phyloP scores from a whole-genome alignment of 1,139 yeast species.

The Scheffersomyces titani region DNA sequence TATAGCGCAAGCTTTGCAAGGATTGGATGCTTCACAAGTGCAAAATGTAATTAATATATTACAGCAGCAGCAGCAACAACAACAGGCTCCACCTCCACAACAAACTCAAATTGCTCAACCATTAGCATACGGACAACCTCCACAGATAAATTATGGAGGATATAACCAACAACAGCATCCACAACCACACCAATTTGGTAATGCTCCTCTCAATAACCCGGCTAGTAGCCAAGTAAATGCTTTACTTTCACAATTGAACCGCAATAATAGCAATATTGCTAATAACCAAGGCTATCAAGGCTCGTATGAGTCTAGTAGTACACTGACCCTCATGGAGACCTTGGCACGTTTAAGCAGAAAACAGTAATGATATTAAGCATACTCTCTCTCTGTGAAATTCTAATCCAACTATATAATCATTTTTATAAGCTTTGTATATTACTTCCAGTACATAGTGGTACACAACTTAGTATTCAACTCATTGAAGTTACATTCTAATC shows the following conservation, averaged over 20 bases:
- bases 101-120: slow-evolving; percentile 10
- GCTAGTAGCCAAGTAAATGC: slow-evolving; percentile 28
- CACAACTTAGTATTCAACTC: not conserved
- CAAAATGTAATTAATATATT: slow-evolving; percentile 19
- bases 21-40: slow-evolving; percentile 19
- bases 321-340: slow-evolving; percentile 37
- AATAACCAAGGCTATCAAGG: not conserved
- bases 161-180: slow-evolving; percentile 2
- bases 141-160: slow-evolving; percentile 3
- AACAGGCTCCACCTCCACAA: slow-evolving; percentile 8
- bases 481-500: slow-evolving; percentile 7
- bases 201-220: slow-evolving; percentile 9
- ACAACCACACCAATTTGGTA: slow-evolving; percentile 4
- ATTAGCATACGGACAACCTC: slow-evolving; percentile 9
- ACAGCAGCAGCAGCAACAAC: slow-evolving; percentile 13
- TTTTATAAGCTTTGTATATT: not conserved
- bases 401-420: not conserved
- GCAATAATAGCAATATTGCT: not conserved
- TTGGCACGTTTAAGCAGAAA: slow-evolving; percentile 32
- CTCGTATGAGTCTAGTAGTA: slow-evolving; percentile 7
- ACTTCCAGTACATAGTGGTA: not conserved
- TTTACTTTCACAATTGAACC: slow-evolving; percentile 26
- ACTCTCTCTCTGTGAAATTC: not conserved
- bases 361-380: slow-evolving; percentile 4
- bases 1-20: slow-evolving; percentile 18